Conservation (phyloP, 768 basidiomycete species). For the Amanita molliuscula region DNA sequence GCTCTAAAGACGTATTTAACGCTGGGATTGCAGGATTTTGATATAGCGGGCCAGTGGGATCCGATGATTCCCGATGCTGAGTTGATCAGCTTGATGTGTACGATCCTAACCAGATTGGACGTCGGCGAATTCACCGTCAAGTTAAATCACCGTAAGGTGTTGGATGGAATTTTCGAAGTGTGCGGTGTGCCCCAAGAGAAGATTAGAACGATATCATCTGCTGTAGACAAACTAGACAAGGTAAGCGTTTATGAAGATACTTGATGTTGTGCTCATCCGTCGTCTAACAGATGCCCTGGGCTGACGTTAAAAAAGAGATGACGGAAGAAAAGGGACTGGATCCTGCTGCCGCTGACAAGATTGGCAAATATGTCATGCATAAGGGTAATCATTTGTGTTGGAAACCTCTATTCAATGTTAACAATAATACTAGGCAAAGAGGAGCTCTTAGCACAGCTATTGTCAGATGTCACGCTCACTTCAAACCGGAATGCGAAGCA, state of each 20-base stretch:
- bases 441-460: conserved; percentile 62
- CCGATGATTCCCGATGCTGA: conserved; percentile 98
- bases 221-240: conserved; percentile 99
- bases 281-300: conserved; percentile 63
- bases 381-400: conserved; percentile 47
- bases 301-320: conserved; percentile 93
- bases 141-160: conserved; percentile 93
- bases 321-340: conserved; percentile 89
- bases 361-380: conserved; percentile 93
- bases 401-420: neutral
- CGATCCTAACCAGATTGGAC: conserved; percentile 72
- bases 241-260: conserved; percentile 23
- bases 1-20: neutral
- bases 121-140: conserved; percentile 95
- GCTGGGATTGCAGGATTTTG: conserved; percentile 63
- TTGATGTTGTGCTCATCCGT: neutral
- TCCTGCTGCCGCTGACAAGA: conserved; percentile 74
- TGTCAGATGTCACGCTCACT: conserved; percentile 51
- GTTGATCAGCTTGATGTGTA: conserved; percentile 71
- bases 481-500: conserved; percentile 67
- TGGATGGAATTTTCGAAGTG: conserved; percentile 94
- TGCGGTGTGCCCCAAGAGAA: conserved; percentile 90
- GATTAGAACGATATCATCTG: conserved; percentile 86
- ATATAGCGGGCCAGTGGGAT: conserved; percentile 88
- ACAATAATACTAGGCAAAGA: conserved; percentile 47